Percentiles rank a stretch among this genome's conserved stretches.
These are phyloP conservation scores for Catenaria anguillulae DNA, from an alignment of 371 early-diverging fungal genomes.

Conservation along the genomic window DNA sequence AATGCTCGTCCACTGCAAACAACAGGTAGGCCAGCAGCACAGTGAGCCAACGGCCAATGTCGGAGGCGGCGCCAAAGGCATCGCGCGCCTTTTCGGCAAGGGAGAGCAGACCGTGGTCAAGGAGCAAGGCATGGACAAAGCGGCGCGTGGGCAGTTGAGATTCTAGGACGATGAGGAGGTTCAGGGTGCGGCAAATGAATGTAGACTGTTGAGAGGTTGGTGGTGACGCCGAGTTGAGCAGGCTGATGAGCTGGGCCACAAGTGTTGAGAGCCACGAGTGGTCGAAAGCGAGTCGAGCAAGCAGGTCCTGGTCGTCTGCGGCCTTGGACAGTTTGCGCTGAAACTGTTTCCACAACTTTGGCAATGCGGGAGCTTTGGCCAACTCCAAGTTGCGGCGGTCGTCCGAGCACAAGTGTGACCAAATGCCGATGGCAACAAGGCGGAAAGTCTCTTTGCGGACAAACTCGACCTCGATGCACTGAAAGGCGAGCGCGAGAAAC, in stretches of 20 bases:
- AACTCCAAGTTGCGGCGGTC: constrained; percentile 34
- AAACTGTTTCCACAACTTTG: constrained; percentile 46
- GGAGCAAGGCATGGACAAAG: constrained; percentile 59
- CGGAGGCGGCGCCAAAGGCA: not conserved
- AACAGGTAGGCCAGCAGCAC: not conserved
- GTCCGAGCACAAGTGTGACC: constrained; percentile 51
- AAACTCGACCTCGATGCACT: constrained; percentile 55
- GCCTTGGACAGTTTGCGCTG: constrained; percentile 29
- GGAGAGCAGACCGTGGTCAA: constrained; percentile 49
- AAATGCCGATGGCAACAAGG: constrained; percentile 51
- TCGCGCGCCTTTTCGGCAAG: not conserved
- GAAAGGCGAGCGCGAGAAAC: constrained; percentile 61
- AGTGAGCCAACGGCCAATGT: constrained; percentile 6
- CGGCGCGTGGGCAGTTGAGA: constrained; percentile 83
- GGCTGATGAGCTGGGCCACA: constrained; percentile 31
- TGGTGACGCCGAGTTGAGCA: constrained; percentile 17
- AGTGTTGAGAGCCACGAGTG: constrained; percentile 39
- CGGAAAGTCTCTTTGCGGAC: constrained; percentile 61
- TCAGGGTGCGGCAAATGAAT: constrained; percentile 59
- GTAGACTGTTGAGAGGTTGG: constrained; percentile 12
- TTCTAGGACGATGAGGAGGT: constrained; percentile 68
- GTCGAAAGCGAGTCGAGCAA: constrained; percentile 33
- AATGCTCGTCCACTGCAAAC: constrained; percentile 69
- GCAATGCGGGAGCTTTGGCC: constrained; percentile 35
- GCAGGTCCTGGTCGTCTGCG: constrained; percentile 25